Percentiles rank a stretch among this genome's conserved stretches.
Evolutionary conservation across 1,284 basidiomycete species (phyloP).

Genomic region (Ustilago tritici): DNA sequence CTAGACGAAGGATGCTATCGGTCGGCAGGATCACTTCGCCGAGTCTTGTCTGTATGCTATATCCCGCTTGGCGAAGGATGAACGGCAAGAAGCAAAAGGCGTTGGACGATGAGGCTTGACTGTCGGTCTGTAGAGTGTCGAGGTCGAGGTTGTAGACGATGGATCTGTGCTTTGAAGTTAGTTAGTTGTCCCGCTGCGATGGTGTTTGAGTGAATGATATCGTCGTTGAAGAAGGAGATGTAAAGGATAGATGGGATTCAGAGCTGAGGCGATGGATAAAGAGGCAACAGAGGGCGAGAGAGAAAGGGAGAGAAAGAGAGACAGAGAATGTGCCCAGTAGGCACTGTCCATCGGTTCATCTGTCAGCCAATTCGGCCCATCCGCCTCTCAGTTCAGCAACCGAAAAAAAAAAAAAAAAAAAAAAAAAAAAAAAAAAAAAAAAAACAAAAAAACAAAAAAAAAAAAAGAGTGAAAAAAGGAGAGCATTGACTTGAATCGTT

Average conservation of each 20-base stretch:
- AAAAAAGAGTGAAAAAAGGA: neutral
- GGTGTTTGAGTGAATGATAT: neutral
- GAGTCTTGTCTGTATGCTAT: neutral
- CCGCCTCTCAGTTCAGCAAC: neutral
- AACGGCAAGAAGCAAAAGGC: neutral
- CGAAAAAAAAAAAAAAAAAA: neutral
- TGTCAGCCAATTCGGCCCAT: constrained; percentile 2
- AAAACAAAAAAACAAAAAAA: neutral
- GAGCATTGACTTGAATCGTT: neutral
- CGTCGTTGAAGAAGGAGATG: neutral
- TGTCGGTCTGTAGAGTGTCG: neutral
- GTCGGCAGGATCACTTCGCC: neutral
- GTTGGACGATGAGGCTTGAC: neutral
- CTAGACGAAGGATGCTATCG: neutral
- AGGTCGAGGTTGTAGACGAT: neutral
- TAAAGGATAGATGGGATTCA: neutral
- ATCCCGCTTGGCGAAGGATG: neutral
- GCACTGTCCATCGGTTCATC: neutral
- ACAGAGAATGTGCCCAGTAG: neutral
- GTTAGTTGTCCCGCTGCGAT: neutral
- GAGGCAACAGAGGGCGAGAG: neutral
- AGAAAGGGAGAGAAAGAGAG: neutral
- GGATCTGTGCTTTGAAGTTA: neutral
- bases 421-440: neutral
- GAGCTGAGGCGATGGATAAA: neutral